phyloP scores from a whole-genome alignment of 345 rosid genomes.

The Passiflora organensis region DNA sequence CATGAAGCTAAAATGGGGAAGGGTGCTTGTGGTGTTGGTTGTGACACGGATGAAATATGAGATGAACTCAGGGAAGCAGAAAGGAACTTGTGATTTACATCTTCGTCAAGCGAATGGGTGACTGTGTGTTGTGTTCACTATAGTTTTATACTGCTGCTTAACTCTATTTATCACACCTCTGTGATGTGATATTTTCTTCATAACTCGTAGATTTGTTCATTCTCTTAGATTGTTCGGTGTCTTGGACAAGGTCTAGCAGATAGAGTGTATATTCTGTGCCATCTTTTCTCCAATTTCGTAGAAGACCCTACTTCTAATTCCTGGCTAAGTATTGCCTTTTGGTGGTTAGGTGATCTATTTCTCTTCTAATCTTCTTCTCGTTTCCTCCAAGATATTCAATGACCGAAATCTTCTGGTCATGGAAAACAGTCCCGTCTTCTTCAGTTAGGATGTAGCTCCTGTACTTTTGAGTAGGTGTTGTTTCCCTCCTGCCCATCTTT shows the following conservation, averaged over 20 bases:
- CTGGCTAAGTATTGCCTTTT: slow-evolving; percentile 3
- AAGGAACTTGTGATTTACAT: slow-evolving; percentile 17
- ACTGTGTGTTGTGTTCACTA: slow-evolving; percentile 5
- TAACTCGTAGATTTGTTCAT: slow-evolving; percentile 13
- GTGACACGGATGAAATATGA: slow-evolving; percentile 22
- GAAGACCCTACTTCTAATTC: slow-evolving; percentile 10
- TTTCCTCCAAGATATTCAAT: background rate
- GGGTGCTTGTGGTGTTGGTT: slow-evolving; percentile 8
- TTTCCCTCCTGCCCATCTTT: slow-evolving; percentile 44
- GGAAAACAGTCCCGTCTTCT: slow-evolving; percentile 15
- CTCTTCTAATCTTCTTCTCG: slow-evolving; percentile 11
- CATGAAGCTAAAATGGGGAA: slow-evolving; percentile 6
- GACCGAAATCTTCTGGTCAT: slow-evolving; percentile 20
- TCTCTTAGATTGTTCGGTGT: slow-evolving; percentile 12
- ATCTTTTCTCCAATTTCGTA: slow-evolving; percentile 8
- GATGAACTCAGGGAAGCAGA: slow-evolving; percentile 8
- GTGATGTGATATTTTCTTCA: no score
- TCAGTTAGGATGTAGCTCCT: slow-evolving; percentile 23
- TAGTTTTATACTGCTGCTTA: background rate
- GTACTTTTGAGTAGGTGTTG: slow-evolving; percentile 16
- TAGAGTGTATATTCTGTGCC: slow-evolving; percentile 36
- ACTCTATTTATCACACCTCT: no score
- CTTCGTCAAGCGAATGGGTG: slow-evolving; percentile 11
- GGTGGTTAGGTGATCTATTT: slow-evolving; percentile 5
- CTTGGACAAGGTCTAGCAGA: slow-evolving; percentile 15